These are phyloP conservation scores for Exophiala phaeomuriformis DNA, from an alignment of 2,329 filamentous ascomycete genomes.

Conservation along the genomic window DNA sequence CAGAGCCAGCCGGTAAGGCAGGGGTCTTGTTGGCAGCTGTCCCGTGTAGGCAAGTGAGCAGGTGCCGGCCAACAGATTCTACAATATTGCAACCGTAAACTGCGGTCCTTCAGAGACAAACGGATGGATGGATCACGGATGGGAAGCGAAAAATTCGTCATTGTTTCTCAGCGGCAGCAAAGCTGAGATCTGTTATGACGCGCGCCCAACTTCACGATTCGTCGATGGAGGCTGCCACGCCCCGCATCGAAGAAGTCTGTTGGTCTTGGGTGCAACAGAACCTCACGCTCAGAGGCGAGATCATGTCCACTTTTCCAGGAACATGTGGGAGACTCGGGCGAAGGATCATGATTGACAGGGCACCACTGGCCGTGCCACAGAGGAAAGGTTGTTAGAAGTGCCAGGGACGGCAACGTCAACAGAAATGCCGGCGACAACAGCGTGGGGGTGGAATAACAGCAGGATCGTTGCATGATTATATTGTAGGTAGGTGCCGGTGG, in stretches of 20 bases:
- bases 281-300: not conserved
- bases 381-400: not conserved
- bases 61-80: too few relatives aligned
- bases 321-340: conserved; percentile 5
- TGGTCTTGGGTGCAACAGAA: not conserved
- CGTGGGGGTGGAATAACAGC: not conserved
- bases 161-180: conserved; percentile 11
- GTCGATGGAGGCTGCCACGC: conserved; percentile 4
- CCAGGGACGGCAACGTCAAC: not conserved
- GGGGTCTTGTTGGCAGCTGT: not conserved
- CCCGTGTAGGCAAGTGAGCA: not conserved
- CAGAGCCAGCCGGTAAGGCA: not conserved
- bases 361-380: not conserved
- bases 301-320: conserved; percentile 12
- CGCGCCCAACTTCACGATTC: conserved; percentile 5
- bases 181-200: conserved; percentile 7
- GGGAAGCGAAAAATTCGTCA: conserved; percentile 16
- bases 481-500: too few relatives aligned
- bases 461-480: too few relatives aligned
- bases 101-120: conserved; percentile 1
- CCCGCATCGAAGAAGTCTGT: not conserved
- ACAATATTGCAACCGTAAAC: too few relatives aligned
- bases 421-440: not conserved
- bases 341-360: conserved; percentile 3
- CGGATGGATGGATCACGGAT: not conserved